A percentile compares a stretch with the other conserved stretches of the same genome.
Evolutionary conservation across 768 basidiomycete genomes (phyloP).

Genomic region (Amyloporia xantha): DNA sequence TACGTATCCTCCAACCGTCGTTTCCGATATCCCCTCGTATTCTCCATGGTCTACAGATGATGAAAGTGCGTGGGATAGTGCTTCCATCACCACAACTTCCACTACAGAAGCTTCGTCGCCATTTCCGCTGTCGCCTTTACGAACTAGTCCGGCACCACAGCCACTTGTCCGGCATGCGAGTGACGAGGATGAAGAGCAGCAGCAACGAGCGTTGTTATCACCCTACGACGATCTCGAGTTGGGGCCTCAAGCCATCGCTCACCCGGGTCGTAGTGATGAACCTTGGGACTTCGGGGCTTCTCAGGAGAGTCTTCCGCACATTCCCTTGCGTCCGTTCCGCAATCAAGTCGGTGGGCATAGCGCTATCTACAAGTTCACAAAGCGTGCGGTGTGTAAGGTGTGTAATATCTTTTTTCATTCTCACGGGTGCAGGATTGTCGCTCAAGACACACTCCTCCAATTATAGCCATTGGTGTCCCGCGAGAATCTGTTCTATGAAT

Average conservation of each 20-base stretch:
- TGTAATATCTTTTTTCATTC: conserved; percentile 21
- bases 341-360: conserved; percentile 98
- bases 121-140: conserved; percentile 28
- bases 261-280: conserved; percentile 25
- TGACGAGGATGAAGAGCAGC: conserved; percentile 29
- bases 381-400: conserved; percentile 97
- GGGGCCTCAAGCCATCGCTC: conserved; percentile 13
- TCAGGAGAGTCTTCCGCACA: conserved; percentile 70
- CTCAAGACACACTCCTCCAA: conserved; percentile 3
- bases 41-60: conserved; percentile 76
- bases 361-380: conserved; percentile 96
- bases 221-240: conserved; percentile 17
- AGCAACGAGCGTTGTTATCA: conserved; percentile 15
- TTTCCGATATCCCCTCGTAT: conserved; percentile 11
- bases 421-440: not conserved
- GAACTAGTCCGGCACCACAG: conserved; percentile 24
- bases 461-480: conserved; percentile 88
- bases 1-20: conserved; percentile 25
- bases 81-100: conserved; percentile 57
- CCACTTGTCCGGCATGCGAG: conserved; percentile 23
- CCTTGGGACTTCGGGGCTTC: conserved; percentile 32
- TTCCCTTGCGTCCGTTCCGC: conserved; percentile 90
- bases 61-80: conserved; percentile 71
- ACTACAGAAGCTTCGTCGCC: conserved; percentile 44
- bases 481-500: conserved; percentile 97